Conservation (phyloP, 2,329 filamentous ascomycete species). For the Penicillium sp. region DNA sequence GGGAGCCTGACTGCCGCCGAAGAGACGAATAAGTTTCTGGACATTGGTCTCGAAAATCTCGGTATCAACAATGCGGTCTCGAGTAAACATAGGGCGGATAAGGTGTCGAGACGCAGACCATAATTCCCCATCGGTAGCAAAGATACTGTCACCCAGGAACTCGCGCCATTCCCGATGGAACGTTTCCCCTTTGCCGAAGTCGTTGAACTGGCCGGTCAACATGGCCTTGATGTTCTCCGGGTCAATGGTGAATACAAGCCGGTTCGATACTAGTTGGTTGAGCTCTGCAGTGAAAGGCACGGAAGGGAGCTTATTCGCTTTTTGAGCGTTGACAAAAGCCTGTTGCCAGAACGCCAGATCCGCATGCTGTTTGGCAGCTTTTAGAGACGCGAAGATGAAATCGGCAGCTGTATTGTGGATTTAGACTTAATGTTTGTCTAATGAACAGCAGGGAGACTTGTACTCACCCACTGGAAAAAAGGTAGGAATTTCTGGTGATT, state of each 20-base stretch:
- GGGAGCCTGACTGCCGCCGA: conserved; percentile 60
- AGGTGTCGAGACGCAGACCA: conserved; percentile 84
- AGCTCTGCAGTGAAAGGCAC: conserved; percentile 58
- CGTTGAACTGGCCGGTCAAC: conserved; percentile 69
- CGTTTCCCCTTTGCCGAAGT: conserved; percentile 73
- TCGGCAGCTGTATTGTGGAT: conserved; percentile 56
- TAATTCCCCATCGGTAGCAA: conserved; percentile 70
- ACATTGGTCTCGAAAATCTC: conserved; percentile 73
- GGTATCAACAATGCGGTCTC: conserved; percentile 77
- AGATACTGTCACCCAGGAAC: conserved; percentile 58
- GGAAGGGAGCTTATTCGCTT: conserved; percentile 25
- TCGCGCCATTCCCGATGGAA: conserved; percentile 70
- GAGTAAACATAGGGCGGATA: conserved; percentile 81
- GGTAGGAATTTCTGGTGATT: conserved; percentile 31
- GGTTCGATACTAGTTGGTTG: conserved; percentile 23
- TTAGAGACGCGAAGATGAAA: conserved; percentile 57
- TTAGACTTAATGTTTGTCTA: conserved; percentile 7
- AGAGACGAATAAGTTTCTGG: conserved; percentile 60
- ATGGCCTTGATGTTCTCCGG: conserved; percentile 80
- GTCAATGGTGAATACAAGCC: conserved; percentile 63
- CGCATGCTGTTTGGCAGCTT: conserved; percentile 49
- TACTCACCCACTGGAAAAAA: conserved; percentile 35
- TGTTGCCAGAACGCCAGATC: conserved; percentile 61
- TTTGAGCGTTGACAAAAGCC: conserved; percentile 42
- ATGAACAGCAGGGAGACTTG: neutral